Evolutionary conservation across 1,139 yeast genomes (phyloP).

Genomic region (Zygosaccharomyces sapae): DNA sequence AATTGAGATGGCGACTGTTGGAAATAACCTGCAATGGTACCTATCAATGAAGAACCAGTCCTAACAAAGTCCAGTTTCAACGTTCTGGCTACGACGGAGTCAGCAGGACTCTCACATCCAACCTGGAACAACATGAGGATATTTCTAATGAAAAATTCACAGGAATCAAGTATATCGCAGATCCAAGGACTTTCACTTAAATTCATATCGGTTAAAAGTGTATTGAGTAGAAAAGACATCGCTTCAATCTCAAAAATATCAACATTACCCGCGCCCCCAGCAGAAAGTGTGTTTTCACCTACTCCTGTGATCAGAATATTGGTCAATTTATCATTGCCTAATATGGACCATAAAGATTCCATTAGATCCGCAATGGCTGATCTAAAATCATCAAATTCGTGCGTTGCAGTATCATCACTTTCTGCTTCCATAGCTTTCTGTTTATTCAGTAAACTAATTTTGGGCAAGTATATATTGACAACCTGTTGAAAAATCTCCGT

Average conservation of each 20-base stretch:
- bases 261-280: slow-evolving; percentile 29
- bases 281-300: slow-evolving; percentile 22
- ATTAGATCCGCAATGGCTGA: slow-evolving; percentile 71
- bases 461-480: slow-evolving; percentile 34
- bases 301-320: slow-evolving; percentile 45
- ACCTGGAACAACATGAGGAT: slow-evolving; percentile 30
- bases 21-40: slow-evolving; percentile 55
- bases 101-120: slow-evolving; percentile 23
- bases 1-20: slow-evolving; percentile 40
- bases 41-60: slow-evolving; percentile 50
- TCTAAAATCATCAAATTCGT: slow-evolving; percentile 64
- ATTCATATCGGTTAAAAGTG: slow-evolving; percentile 41
- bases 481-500: slow-evolving; percentile 34
- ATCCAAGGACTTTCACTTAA: slow-evolving; percentile 42
- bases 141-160: slow-evolving; percentile 26
- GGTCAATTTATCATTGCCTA: slow-evolving; percentile 54
- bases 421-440: slow-evolving; percentile 31
- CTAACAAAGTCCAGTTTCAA: slow-evolving; percentile 36
- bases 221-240: slow-evolving; percentile 58
- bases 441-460: slow-evolving; percentile 31
- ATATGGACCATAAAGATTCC: slow-evolving; percentile 61
- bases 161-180: slow-evolving; percentile 35
- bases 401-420: slow-evolving; percentile 30
- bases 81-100: slow-evolving; percentile 12
- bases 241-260: slow-evolving; percentile 58